Conservation (phyloP, 1,139 yeast species). For the Lodderomyces parapsilosis region DNA sequence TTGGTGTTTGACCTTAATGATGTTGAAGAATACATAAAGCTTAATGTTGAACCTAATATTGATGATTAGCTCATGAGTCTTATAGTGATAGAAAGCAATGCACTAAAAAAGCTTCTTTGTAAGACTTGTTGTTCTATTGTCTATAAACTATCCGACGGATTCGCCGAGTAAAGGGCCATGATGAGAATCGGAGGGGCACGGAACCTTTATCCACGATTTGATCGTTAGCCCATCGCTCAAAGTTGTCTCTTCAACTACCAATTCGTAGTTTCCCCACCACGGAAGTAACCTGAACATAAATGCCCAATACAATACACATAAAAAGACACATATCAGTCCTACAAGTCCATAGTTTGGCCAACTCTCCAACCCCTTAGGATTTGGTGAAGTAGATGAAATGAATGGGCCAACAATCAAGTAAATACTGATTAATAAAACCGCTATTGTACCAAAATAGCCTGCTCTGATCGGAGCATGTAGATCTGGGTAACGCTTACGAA, state of each 20-base stretch:
- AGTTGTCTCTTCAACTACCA: slow-evolving; percentile 36
- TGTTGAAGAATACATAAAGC: slow-evolving; percentile 26
- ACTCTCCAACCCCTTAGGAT: slow-evolving; percentile 39
- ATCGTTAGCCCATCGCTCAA: slow-evolving; percentile 56
- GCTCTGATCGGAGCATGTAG: slow-evolving; percentile 51
- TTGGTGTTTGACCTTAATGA: slow-evolving; percentile 20
- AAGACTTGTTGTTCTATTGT: too few relatives aligned
- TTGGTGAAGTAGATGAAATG: slow-evolving; percentile 35
- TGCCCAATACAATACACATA: slow-evolving; percentile 49
- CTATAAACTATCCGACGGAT: slow-evolving; percentile 1
- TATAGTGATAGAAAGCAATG: too few relatives aligned
- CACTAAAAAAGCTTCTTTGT: too few relatives aligned
- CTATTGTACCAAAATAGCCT: slow-evolving; percentile 41
- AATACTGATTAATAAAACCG: slow-evolving; percentile 37
- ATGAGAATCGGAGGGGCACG: not conserved
- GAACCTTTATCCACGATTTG: slow-evolving; percentile 44
- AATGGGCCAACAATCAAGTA: slow-evolving; percentile 51
- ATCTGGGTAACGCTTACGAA: slow-evolving; percentile 46
- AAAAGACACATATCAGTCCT: slow-evolving; percentile 31
- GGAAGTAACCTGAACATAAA: slow-evolving; percentile 48
- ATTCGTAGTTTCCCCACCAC: slow-evolving; percentile 37
- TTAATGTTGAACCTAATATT: slow-evolving; percentile 23
- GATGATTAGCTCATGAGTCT: slow-evolving; percentile 3
- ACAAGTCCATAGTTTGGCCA: slow-evolving; percentile 56
- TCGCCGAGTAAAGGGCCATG: not conserved